Base-by-base conservation (phyloP, 2,329 filamentous ascomycete genomes). In the Fusarium poae region DNA sequence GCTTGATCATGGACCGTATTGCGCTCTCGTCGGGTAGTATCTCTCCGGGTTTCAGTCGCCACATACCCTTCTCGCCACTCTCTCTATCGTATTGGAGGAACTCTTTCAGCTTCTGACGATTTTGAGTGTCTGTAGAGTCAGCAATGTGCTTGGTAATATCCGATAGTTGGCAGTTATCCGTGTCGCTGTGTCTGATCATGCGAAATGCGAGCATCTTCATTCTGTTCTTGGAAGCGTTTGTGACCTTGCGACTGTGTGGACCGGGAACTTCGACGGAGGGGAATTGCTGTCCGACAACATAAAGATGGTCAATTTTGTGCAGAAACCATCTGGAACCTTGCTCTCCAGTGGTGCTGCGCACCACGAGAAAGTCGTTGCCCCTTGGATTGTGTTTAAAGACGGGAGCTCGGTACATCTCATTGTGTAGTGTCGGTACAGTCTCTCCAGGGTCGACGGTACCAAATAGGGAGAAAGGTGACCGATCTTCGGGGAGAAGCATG, bases 181-280 rank as follows among this genome's bases (percentile, higher is more conserved):
- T 87, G 20, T 88, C 84, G 73, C 91, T 93, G 73, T 92, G 92
- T 66, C 90, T 88, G 74, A 97, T 92, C 77, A 97, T 89, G 51
- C 96, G 92, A 78, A 93, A 97, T 0, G 94, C 92, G 39, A 99
- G 89, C 91, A 97, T 97, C 82, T 96, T 97, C 79, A 99, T 90
- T 35, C 96, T 89, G 79, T 96, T 97, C 83, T 99, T 99, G 35
- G 93, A 91, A n/a, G 95, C 94, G 59, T 97, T 97, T 0, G 96
- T 99, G 30, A 98, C 95, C 78, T 96, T 97, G 65, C 96, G 88
- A 37, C 94, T 97, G 77, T 98, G 94, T 4, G 94, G 95, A 0
- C 94, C 94, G 5, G 96, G 96, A 7, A 99, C 92, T 74, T 98
- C 94, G 30, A 95, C 89, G 0, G 92, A 93, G 1, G 96, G 96